phyloP scores from a whole-genome alignment of 768 basidiomycete genomes.

The Russula sp. region DNA sequence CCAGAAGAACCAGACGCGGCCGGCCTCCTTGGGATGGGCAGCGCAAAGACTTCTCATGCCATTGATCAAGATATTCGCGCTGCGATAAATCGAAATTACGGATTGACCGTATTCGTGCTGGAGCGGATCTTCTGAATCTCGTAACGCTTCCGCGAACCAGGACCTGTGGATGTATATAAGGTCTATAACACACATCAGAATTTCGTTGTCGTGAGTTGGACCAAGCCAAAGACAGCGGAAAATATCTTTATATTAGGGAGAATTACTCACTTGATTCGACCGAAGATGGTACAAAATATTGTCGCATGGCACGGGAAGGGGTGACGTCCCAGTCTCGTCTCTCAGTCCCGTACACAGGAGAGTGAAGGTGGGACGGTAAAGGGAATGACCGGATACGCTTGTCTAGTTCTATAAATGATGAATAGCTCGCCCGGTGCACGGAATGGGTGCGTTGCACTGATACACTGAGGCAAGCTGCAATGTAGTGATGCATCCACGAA shows the following conservation, averaged over 20 bases:
- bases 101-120: constrained; percentile 47
- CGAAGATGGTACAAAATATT: constrained; percentile 43
- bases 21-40: constrained; percentile 38
- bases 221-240: background rate
- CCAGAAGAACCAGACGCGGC: constrained; percentile 52
- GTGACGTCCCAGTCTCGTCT: constrained; percentile 42
- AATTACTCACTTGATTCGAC: constrained; percentile 49
- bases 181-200: constrained; percentile 13
- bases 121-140: constrained; percentile 43
- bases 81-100: constrained; percentile 45
- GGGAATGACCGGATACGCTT: constrained; percentile 51
- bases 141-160: constrained; percentile 49
- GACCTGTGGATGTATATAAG: constrained; percentile 42
- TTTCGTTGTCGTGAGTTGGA: background rate
- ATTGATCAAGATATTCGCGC: constrained; percentile 45
- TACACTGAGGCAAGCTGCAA: constrained; percentile 45
- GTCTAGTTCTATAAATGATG: constrained; percentile 49
- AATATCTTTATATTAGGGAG: background rate
- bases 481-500: constrained; percentile 46
- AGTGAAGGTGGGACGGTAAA: constrained; percentile 45
- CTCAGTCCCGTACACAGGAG: constrained; percentile 39
- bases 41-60: constrained; percentile 41
- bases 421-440: constrained; percentile 42
- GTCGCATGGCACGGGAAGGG: constrained; percentile 43
- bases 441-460: constrained; percentile 46